Base-by-base conservation (phyloP, 2,329 filamentous ascomycete genomes). In the Paecilomyces dactylethromorphus region DNA sequence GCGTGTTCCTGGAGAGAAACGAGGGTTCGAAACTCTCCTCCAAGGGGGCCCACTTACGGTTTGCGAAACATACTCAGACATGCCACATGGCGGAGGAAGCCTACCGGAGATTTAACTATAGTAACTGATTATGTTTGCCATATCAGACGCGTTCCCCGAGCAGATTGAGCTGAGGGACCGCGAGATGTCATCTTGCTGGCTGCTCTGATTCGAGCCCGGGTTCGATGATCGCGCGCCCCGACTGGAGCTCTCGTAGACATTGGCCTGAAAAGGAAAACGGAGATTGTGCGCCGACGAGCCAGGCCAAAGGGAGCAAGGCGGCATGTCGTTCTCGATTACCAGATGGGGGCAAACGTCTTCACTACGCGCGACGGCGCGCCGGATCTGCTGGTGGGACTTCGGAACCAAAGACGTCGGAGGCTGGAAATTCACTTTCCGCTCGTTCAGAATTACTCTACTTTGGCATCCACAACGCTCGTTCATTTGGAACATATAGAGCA, bases 261-360 rank as follows among this genome's bases (percentile, higher is more conserved):
- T 24, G 50, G 22, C 26, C 54, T 13, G 22, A 55, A 39, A 29
- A 26, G 29, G 22, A 32, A 55, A 22, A 32, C 21, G 53, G 53
- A 29, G 53, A 12, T 18, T 52, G 21, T 18, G 50, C 4, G 8
- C 22, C 5, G 50, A 24, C 15, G 21, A 29, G 50, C 13, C 11
- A 26, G 22, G 50, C 22, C 13, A 18, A 18, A 21, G 15, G 49
- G 49, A 22, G 49, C 49, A 22, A 26, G 13, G 26, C 21, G 26
- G n/a, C 53, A 12, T 32, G 56, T 55, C 56, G 56, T 58, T 58
- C 56, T 49, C 33, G 39, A 29, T 58, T 58, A 49, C 56, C 56
- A 26, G 22, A 57, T 57, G 49, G 18, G 56, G 56, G 18, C 26
- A 57, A 45, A 35, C n/a, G 10, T 22, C 29, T 15, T 24, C 56